Evolutionary conservation across 2,329 filamentous ascomycete species (phyloP), one percentile per base, ranked within the genome.

Genomic region (Rhynchosporium secalis): DNA sequence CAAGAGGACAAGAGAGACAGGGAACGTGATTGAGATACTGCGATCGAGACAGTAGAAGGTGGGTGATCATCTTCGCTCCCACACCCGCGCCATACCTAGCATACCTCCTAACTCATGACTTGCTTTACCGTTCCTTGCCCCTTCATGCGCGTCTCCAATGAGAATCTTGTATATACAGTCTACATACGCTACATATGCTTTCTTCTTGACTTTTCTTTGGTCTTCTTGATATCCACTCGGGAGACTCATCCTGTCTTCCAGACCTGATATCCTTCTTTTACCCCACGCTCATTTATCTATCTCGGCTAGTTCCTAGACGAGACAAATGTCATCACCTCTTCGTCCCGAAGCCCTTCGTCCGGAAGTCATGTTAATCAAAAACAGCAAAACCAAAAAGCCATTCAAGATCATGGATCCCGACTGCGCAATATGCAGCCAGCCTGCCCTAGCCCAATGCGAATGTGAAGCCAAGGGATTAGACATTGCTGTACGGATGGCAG

Each of bases 391-490:
- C 31, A 66, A 66, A 38, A 69, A 62, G 75, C 73, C 77, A 65
- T 70, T 82, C 73, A 80, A 83, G 74, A 86, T 80, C 75, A 88
- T 88, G 84, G 86, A 89, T 71, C 86, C 86, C 48, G 84, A 88
- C 76, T 89, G 86, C 75, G 86, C 86, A 58, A 86, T 89, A 72
- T 89, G 86, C 74, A 79, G 80, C 71, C 80, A 81, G 66, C 84
- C 86, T 65, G 85, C 86, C 51, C 78, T 78, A 47, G 72, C 81
- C 68, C 79, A 78, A 65, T 89, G 86, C 74, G 84, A 86, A 67
- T 89, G 86, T 72, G 86, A 89, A 77, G 83, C 84, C 57, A 86
- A 85, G 69, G 83, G 85, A 33, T 79, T 89, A 36, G 85, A 88
- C 68, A 75, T 82, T 61, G 86, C 86, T 63, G 79, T 89, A 48